Evolutionary conservation across 73 alveolate species (phyloP).

Genomic region (Breviolum minutum): DNA sequence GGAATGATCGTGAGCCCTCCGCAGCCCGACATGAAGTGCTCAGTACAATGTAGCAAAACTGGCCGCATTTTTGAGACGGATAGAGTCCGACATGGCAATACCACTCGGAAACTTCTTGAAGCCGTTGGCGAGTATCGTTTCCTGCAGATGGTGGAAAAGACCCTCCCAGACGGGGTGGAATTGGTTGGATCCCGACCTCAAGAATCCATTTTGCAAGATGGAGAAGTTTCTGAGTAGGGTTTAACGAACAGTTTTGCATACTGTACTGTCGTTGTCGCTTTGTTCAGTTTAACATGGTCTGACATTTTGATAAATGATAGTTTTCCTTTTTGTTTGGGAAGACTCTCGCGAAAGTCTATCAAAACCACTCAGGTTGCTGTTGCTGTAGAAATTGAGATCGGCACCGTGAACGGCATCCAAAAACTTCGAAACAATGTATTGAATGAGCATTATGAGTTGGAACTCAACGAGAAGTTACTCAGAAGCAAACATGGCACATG

Average conservation of each 20-base stretch:
- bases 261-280: no score
- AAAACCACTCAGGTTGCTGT: neutral
- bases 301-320: no score
- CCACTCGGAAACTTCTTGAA: neutral
- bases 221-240: neutral
- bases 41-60: neutral
- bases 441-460: neutral
- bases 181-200: neutral
- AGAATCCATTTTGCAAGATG: neutral
- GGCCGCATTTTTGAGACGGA: neutral
- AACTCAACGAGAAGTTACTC: neutral
- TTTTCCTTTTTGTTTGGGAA: no score
- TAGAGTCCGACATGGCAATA: neutral
- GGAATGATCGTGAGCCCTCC: neutral
- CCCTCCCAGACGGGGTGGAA: neutral
- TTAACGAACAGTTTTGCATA: no score
- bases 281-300: no score
- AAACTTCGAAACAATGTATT: neutral
- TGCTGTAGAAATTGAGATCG: neutral
- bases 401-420: neutral
- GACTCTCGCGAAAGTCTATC: no score
- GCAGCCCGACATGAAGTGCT: neutral
- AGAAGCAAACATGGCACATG: neutral
- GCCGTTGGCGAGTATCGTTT: neutral
- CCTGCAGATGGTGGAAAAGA: neutral